Percentiles rank a stretch among this genome's conserved stretches.
Conservation (phyloP, 306 rosid genomes). For the Neltuma alba region DNA sequence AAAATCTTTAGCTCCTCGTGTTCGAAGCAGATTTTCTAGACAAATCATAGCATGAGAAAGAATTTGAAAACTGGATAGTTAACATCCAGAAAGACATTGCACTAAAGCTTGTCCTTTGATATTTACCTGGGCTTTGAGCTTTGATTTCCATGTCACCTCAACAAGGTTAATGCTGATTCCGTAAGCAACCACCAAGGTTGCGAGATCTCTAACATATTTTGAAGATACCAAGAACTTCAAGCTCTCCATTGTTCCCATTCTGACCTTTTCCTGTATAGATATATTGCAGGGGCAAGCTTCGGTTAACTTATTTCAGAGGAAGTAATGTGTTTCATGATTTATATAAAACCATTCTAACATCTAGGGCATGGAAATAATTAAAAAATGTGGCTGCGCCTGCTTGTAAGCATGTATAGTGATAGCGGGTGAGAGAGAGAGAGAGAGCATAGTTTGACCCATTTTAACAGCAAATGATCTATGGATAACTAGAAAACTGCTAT, state of each 20-base stretch:
- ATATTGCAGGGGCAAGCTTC: constrained; percentile 8
- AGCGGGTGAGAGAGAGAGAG: background rate
- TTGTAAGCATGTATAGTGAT: background rate
- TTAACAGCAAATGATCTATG: background rate
- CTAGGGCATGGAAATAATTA: background rate
- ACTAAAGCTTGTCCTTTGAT: background rate
- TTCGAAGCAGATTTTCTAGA: background rate
- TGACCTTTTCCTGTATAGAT: constrained; percentile 78
- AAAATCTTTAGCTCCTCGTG: background rate
- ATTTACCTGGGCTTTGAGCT: constrained; percentile 96
- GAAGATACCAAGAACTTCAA: constrained; percentile 98
- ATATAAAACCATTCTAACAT: background rate
- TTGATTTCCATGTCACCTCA: constrained; percentile 99
- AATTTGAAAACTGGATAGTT: background rate
- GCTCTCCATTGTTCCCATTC: constrained; percentile 99
- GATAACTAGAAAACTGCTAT: background rate
- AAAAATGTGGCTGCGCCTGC: background rate
- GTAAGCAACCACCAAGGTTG: constrained; percentile 97
- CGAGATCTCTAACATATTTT: constrained; percentile 90
- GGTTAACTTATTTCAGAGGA: constrained; percentile 20
- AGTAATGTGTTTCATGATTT: constrained; percentile 7
- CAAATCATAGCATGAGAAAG: background rate
- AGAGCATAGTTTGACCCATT: background rate
- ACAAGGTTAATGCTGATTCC: constrained; percentile 98
- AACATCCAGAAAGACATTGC: background rate